Conservation (phyloP, 345 rosid genomes). For the Rhizophora apiculata region DNA sequence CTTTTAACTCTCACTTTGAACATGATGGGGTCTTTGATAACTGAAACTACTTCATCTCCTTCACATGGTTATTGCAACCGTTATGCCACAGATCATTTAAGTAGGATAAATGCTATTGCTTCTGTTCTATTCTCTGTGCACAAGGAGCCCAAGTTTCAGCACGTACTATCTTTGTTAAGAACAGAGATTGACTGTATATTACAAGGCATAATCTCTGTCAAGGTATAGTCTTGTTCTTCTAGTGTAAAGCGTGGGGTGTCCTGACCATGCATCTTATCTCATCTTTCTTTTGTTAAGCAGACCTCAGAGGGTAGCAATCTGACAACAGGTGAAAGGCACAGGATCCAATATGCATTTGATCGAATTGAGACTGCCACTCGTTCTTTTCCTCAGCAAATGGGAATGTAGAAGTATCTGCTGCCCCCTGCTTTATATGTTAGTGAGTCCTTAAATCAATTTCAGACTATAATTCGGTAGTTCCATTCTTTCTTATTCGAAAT, state of each 20-base stretch:
- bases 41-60: constrained; percentile 27
- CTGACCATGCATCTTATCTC: constrained; percentile 6
- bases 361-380: constrained; percentile 23
- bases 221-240: constrained; percentile 41
- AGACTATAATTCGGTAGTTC: no score
- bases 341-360: constrained; percentile 39
- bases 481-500: no score
- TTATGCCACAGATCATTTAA: constrained; percentile 22
- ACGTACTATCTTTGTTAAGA: constrained; percentile 37
- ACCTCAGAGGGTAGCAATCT: constrained; percentile 33
- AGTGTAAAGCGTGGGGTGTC: background rate
- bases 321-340: constrained; percentile 56
- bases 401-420: background rate
- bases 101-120: constrained; percentile 42
- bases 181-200: constrained; percentile 45
- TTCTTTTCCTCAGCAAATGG: background rate
- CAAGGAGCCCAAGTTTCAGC: constrained; percentile 44
- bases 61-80: constrained; percentile 20
- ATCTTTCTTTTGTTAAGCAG: constrained; percentile 36
- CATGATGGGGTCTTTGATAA: constrained; percentile 36
- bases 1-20: constrained; percentile 46
- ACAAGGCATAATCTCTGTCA: constrained; percentile 35
- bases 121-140: constrained; percentile 54
- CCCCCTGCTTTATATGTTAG: background rate
- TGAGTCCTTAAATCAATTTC: background rate